Conservation (phyloP, 208 protist genomes). For the Novymonas esmeraldas region DNA sequence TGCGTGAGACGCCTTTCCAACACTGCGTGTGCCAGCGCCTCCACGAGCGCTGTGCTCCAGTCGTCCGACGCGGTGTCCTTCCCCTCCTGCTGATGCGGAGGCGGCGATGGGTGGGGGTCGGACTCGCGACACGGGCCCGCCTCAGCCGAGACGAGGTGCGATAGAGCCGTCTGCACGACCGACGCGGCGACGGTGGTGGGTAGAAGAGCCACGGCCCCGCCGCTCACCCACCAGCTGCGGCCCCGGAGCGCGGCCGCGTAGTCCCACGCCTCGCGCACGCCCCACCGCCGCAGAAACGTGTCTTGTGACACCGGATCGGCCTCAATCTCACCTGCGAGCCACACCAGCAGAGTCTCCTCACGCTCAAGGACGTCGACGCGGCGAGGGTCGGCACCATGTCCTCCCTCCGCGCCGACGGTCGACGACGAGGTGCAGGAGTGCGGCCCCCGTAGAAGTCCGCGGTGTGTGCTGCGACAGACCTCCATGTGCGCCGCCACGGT, state of each 20-base stretch:
- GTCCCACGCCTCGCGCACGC: constrained; percentile 25
- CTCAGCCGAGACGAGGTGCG: no score
- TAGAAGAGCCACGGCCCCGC: constrained; percentile 17
- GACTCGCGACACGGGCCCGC: no score
- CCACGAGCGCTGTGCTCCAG: neutral
- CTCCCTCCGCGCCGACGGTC: neutral
- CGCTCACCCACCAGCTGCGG: constrained; percentile 17
- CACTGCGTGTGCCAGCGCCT: neutral
- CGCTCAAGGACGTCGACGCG: neutral
- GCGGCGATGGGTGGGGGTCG: no score
- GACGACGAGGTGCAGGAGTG: neutral
- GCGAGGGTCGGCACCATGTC: neutral
- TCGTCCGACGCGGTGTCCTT: no score
- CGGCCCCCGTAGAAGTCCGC: neutral
- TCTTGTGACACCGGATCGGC: constrained; percentile 8
- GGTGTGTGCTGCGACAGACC: constrained; percentile 16
- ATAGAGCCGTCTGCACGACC: constrained; percentile 31
- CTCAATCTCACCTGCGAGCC: constrained; percentile 18
- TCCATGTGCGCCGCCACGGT: constrained; percentile 23
- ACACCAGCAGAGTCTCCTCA: constrained; percentile 26
- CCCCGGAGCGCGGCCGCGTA: constrained; percentile 15
- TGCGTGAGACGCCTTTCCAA: constrained; percentile 13
- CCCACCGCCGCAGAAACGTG: constrained; percentile 25
- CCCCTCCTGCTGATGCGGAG: no score
- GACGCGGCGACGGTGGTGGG: neutral